A percentile compares a stretch with the other conserved stretches of the same genome.
Conservation (phyloP, 768 basidiomycete species). For the Pseudohyphozyma bogoriensis region DNA sequence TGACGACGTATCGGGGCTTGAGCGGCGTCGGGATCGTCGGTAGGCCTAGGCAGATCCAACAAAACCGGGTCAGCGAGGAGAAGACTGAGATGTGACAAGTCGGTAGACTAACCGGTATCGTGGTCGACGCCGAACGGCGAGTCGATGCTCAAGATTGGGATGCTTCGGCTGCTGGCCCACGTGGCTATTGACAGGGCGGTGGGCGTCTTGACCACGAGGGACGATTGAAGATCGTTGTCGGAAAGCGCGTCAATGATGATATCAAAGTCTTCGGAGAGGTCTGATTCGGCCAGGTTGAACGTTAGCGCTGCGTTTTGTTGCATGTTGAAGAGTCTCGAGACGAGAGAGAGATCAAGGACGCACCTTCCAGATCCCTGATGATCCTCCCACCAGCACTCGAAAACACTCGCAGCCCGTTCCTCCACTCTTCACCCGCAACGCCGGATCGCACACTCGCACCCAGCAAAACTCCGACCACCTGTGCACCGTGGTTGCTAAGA, state of each 20-base stretch:
- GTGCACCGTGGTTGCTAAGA: background rate
- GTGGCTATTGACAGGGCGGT: background rate
- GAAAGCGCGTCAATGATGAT: conserved; percentile 1
- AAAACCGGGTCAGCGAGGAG: too few relatives aligned
- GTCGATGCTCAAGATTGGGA: background rate
- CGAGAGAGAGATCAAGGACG: background rate
- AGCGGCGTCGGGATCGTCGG: background rate
- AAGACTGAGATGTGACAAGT: too few relatives aligned
- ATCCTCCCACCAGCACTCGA: background rate
- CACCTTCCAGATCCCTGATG: background rate
- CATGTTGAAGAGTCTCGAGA: background rate
- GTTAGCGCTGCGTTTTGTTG: too few relatives aligned
- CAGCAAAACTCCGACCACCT: background rate
- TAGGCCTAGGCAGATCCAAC: background rate
- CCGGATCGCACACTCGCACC: background rate
- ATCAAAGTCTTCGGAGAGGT: background rate
- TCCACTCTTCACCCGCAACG: background rate
- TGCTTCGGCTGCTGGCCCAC: background rate
- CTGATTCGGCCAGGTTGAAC: background rate
- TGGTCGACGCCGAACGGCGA: background rate
- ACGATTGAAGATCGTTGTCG: background rate
- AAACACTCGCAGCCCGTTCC: background rate
- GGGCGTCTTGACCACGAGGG: background rate
- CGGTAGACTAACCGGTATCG: background rate
- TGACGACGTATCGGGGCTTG: background rate